These are phyloP conservation scores for Iodosphaeria phyllophila DNA, from an alignment of 2,329 filamentous ascomycete species.

Conservation along the genomic window DNA sequence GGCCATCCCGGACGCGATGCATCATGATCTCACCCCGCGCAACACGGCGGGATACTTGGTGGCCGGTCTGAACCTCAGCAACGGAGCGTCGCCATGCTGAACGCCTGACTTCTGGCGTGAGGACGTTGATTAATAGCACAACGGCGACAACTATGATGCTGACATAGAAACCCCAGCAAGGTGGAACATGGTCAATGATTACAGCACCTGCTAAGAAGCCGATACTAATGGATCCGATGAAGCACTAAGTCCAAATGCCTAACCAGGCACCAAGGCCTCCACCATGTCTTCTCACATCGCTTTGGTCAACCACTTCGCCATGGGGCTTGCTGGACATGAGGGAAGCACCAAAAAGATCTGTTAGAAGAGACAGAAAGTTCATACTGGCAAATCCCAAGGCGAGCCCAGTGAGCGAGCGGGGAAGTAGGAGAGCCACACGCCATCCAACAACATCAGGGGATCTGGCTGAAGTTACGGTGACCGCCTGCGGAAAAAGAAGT, in stretches of 20 bases:
- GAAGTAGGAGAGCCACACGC: slow-evolving; percentile 40
- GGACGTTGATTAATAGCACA: slow-evolving; percentile 49
- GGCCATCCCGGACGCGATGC: slow-evolving; percentile 52
- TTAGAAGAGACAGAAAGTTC: slow-evolving; percentile 53
- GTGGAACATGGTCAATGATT: slow-evolving; percentile 44
- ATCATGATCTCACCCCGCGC: slow-evolving; percentile 60
- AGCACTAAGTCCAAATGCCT: slow-evolving; percentile 62
- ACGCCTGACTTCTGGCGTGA: slow-evolving; percentile 53
- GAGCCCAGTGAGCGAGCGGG: slow-evolving; percentile 46
- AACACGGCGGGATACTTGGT: slow-evolving; percentile 35
- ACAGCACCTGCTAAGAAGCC: slow-evolving; percentile 55
- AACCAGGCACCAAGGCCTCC: slow-evolving; percentile 69
- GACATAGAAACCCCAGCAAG: slow-evolving; percentile 61
- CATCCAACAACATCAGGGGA: slow-evolving; percentile 36
- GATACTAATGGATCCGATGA: slow-evolving; percentile 49
- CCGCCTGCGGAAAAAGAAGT: slow-evolving; percentile 56
- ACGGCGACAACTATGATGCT: slow-evolving; percentile 47
- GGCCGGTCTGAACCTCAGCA: slow-evolving; percentile 37
- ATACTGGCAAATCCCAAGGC: slow-evolving; percentile 59
- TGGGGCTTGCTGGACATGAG: slow-evolving; percentile 55
- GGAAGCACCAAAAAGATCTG: slow-evolving; percentile 61
- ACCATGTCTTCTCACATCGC: slow-evolving; percentile 55
- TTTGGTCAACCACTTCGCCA: slow-evolving; percentile 47
- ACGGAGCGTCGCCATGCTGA: slow-evolving; percentile 51
- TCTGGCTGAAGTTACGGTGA: slow-evolving; percentile 38